These are phyloP conservation scores for Dimocarpus longan DNA, from an alignment of 345 rosid genomes.

Conservation along the genomic window DNA sequence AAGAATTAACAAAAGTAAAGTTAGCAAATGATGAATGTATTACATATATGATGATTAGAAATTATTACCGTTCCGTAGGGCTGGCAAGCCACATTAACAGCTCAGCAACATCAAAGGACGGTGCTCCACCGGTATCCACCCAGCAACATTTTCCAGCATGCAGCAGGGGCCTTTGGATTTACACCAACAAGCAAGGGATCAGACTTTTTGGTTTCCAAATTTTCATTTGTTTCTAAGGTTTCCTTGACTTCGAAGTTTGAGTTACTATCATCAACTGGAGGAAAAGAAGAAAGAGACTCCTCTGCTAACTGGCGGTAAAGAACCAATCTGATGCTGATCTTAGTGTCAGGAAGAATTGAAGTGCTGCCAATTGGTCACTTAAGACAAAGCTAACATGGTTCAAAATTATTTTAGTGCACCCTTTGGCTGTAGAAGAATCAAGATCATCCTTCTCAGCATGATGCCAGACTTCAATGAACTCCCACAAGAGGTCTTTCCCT, in stretches of 20 bases:
- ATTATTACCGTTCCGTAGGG: constrained; percentile 51
- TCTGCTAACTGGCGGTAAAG: constrained; percentile 89
- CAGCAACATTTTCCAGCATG: constrained; percentile 83
- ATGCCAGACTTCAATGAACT: constrained; percentile 76
- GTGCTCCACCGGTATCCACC: constrained; percentile 81
- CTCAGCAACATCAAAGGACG: constrained; percentile 75
- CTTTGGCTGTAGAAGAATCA: constrained; percentile 71
- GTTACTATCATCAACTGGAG: constrained; percentile 55
- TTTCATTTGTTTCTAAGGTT: constrained; percentile 29
- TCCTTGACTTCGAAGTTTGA: constrained; percentile 26
- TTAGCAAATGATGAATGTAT: not conserved
- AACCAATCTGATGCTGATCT: constrained; percentile 93
- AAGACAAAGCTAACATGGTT: constrained; percentile 52
- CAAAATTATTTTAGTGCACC: constrained; percentile 65
- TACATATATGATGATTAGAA: constrained; percentile 3
- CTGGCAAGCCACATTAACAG: constrained; percentile 59
- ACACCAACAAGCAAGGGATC: constrained; percentile 56
- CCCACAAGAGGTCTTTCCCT: constrained; percentile 86
- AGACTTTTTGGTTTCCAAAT: constrained; percentile 27
- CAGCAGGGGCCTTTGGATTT: constrained; percentile 53
- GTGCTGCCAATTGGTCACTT: constrained; percentile 59
- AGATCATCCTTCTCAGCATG: constrained; percentile 44
- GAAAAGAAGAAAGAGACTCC: constrained; percentile 94
- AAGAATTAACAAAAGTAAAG: constrained; percentile 26
- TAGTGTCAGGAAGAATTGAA: constrained; percentile 77